phyloP scores from a whole-genome alignment of 495 filamentous ascomycete species.

The Thermothielavioides terrestris region DNA sequence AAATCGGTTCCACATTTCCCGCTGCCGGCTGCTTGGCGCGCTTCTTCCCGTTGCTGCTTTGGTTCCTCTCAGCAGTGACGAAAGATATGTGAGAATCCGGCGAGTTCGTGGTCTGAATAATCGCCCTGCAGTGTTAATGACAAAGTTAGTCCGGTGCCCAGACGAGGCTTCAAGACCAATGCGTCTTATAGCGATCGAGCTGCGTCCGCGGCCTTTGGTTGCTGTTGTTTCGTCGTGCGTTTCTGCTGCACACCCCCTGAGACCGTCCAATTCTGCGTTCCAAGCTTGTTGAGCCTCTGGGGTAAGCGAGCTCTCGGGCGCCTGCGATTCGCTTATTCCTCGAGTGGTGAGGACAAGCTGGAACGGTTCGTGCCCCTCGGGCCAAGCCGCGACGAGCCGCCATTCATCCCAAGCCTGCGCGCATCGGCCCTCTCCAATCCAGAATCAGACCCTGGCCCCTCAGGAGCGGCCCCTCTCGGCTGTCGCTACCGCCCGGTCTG shows the following conservation, averaged over 20 bases:
- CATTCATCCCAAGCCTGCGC: not conserved
- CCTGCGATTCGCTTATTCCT: not conserved
- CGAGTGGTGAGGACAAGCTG: not conserved
- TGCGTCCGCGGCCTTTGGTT: too few relatives aligned
- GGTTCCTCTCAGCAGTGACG: not conserved
- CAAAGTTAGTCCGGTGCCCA: too few relatives aligned
- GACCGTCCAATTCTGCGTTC: not conserved
- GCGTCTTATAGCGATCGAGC: too few relatives aligned
- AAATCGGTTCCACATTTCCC: not conserved
- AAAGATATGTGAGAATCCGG: not conserved
- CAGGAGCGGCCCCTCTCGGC: not conserved
- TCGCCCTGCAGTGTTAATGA: not conserved
- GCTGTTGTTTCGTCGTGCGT: not conserved
- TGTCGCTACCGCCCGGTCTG: not conserved
- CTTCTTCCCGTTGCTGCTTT: not conserved
- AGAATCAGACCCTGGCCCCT: not conserved
- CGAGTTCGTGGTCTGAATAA: not conserved
- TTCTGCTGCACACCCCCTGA: not conserved
- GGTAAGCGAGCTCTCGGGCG: not conserved
- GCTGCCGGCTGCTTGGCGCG: not conserved
- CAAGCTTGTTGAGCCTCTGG: not conserved
- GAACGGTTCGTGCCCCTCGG: not conserved
- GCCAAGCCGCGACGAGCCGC: not conserved
- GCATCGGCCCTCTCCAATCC: not conserved
- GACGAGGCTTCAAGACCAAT: too few relatives aligned